Percentiles rank a stretch among this genome's conserved stretches.
Conservation (phyloP, 2,329 filamentous ascomycete genomes). For the Scedosporium minutisporum region DNA sequence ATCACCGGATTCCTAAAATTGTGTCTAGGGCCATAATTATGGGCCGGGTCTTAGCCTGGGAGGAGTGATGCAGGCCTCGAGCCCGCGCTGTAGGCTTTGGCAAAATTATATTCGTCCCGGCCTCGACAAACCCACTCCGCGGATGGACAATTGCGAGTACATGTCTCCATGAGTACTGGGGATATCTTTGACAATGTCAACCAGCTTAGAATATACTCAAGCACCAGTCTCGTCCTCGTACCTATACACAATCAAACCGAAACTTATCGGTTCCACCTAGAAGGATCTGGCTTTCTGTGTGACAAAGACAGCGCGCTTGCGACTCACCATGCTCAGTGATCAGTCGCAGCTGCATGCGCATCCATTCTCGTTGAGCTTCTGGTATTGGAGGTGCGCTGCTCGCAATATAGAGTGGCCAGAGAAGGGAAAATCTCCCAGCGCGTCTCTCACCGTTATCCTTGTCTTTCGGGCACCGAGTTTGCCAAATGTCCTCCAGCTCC, state of each 20-base stretch:
- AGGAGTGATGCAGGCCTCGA: too few relatives aligned
- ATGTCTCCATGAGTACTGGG: too few relatives aligned
- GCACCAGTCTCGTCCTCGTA: neutral
- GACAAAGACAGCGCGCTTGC: slow-evolving; percentile 4
- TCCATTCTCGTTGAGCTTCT: slow-evolving; percentile 8
- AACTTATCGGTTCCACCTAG: slow-evolving; percentile 6
- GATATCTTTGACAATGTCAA: too few relatives aligned
- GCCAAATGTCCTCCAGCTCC: neutral
- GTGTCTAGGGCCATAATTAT: too few relatives aligned
- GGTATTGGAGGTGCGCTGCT: slow-evolving; percentile 6
- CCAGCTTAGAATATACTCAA: too few relatives aligned
- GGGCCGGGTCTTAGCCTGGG: too few relatives aligned
- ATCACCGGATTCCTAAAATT: too few relatives aligned
- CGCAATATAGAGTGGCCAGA: slow-evolving; percentile 10
- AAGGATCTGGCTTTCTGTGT: slow-evolving; percentile 9
- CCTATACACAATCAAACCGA: slow-evolving; percentile 10
- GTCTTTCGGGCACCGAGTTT: neutral
- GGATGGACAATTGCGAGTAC: too few relatives aligned
- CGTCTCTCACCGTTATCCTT: neutral
- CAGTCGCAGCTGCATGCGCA: slow-evolving; percentile 8
- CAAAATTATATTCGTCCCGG: too few relatives aligned
- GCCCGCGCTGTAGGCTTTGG: too few relatives aligned
- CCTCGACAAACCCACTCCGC: too few relatives aligned
- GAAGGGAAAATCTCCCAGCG: slow-evolving; percentile 9
- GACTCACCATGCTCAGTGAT: slow-evolving; percentile 10